Percentiles rank a stretch among this genome's conserved stretches.
Conservation (phyloP, 2,329 filamentous ascomycete genomes). For the Fusarium sp. region DNA sequence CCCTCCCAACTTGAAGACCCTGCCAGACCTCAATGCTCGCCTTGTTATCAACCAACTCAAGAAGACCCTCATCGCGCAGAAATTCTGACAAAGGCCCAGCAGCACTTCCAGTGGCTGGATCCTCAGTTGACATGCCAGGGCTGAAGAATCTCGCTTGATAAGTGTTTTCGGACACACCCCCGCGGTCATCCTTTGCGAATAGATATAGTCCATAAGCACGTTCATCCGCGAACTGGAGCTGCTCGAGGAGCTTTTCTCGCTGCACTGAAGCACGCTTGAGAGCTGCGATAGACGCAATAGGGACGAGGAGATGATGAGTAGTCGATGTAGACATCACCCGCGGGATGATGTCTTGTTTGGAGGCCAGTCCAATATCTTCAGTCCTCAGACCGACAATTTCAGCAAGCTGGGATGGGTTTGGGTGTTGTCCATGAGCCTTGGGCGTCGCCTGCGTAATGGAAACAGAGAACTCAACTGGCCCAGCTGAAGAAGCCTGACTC, state of each 20-base stretch:
- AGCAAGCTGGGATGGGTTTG: neutral
- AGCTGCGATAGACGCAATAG: neutral
- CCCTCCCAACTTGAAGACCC: slow-evolving; percentile 1
- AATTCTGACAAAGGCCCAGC: slow-evolving; percentile 33
- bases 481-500: neutral
- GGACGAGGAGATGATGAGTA: slow-evolving; percentile 4
- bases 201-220: neutral
- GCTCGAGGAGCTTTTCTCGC: neutral
- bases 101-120: slow-evolving; percentile 39
- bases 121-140: slow-evolving; percentile 37
- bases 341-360: neutral
- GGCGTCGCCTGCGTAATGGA: slow-evolving; percentile 5
- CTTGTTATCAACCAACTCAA: neutral
- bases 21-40: slow-evolving; percentile 2
- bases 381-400: neutral
- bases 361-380: neutral
- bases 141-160: slow-evolving; percentile 39
- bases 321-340: slow-evolving; percentile 2
- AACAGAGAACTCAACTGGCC: neutral
- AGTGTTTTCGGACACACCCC: neutral
- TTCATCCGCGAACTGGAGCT: slow-evolving; percentile 1
- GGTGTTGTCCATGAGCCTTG: neutral
- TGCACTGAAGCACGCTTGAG: neutral
- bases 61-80: slow-evolving; percentile 15
- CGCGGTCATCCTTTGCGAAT: neutral